Conservation (phyloP, 768 basidiomycete species). For the Pleurotus tuber-regium region DNA sequence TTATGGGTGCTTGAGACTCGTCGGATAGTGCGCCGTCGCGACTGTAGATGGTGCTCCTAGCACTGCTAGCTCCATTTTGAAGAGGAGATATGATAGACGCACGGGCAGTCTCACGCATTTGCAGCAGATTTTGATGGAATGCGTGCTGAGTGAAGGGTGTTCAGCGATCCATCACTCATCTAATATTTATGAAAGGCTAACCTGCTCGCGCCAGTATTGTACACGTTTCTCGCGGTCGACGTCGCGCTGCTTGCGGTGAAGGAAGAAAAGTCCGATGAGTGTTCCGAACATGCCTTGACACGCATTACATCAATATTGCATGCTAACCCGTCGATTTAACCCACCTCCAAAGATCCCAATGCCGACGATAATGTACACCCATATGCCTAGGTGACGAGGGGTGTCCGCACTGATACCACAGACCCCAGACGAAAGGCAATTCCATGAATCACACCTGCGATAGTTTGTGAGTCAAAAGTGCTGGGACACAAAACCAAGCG, state of each 20-base stretch:
- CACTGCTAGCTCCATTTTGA: conserved; percentile 41
- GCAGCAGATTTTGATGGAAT: conserved; percentile 76
- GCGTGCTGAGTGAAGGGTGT: conserved; percentile 46
- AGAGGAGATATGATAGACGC: conserved; percentile 59
- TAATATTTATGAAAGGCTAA: too few species aligned
- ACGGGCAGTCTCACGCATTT: conserved; percentile 75
- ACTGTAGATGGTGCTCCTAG: conserved; percentile 48
- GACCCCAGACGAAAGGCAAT: conserved; percentile 59
- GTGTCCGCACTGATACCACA: conserved; percentile 62
- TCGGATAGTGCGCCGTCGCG: conserved; percentile 47
- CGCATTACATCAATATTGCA: not conserved
- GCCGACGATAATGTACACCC: conserved; percentile 72
- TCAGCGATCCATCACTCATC: not conserved
- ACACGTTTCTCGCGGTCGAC: conserved; percentile 78
- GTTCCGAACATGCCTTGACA: conserved; percentile 70
- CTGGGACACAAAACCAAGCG: conserved; percentile 15
- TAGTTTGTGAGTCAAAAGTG: not conserved
- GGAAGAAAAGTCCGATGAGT: conserved; percentile 61
- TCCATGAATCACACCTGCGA: conserved; percentile 69
- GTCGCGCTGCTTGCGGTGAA: conserved; percentile 72
- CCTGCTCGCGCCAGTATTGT: conserved; percentile 91
- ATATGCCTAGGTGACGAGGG: conserved; percentile 59
- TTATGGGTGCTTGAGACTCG: conserved; percentile 53
- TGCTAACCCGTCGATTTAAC: conserved; percentile 17
- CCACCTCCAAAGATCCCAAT: conserved; percentile 71